Evolutionary conservation across 176 grass and related monocot species (phyloP).

Genomic region (Chloris gayana): DNA sequence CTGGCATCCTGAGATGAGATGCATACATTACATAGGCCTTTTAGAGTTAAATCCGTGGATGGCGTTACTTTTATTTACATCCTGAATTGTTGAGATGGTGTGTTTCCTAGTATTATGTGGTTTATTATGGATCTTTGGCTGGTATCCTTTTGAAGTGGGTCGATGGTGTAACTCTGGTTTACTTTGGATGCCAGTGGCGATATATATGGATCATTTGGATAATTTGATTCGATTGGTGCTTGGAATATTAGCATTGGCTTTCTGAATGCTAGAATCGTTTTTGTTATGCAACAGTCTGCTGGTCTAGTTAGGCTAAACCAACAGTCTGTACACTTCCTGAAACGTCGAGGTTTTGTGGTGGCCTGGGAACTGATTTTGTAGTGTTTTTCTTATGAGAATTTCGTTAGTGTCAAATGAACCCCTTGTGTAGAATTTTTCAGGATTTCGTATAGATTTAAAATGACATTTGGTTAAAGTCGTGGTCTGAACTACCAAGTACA

Average conservation of each 20-base stretch:
- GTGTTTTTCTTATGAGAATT: too few relatives aligned
- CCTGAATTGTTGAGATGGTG: conserved; percentile 19
- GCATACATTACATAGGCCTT: conserved; percentile 16
- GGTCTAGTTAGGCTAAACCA: too few relatives aligned
- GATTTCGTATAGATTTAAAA: too few relatives aligned
- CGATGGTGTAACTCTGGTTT: conserved; percentile 4
- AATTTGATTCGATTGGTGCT: background rate
- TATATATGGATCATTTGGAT: background rate
- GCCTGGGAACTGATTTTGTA: too few relatives aligned
- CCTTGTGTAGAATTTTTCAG: too few relatives aligned
- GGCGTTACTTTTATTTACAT: background rate
- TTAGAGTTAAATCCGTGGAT: conserved; percentile 31
- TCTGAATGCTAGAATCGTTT: too few relatives aligned
- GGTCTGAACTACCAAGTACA: too few relatives aligned
- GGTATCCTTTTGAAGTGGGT: conserved; percentile 16
- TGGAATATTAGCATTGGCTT: background rate
- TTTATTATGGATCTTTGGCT: conserved; percentile 12
- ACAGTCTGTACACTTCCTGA: too few relatives aligned
- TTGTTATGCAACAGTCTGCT: too few relatives aligned
- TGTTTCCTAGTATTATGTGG: background rate
- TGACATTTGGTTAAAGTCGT: too few relatives aligned
- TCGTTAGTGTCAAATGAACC: too few relatives aligned
- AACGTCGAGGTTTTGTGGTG: too few relatives aligned
- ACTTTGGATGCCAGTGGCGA: background rate
- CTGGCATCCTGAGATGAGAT: conserved; percentile 21